Conservation (phyloP, 2,329 filamentous ascomycete species). For the Coleophoma eucalyptorum region DNA sequence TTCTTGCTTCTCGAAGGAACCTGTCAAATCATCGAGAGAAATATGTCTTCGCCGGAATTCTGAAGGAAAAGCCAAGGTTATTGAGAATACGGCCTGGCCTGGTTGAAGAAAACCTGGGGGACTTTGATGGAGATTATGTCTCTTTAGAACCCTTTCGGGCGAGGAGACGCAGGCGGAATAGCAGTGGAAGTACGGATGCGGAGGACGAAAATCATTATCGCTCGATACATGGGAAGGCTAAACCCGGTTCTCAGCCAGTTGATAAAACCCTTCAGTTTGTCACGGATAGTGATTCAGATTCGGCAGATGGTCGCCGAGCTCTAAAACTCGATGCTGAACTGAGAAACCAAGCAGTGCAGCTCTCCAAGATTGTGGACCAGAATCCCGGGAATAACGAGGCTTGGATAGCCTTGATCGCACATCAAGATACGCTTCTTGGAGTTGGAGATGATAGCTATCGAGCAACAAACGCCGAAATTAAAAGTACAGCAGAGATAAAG, state of each 20-base stretch:
- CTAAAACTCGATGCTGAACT: slow-evolving; percentile 39
- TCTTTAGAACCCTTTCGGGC: slow-evolving; percentile 34
- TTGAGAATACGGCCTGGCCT: slow-evolving; percentile 35
- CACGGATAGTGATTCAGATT: slow-evolving; percentile 36
- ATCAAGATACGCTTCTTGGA: slow-evolving; percentile 68
- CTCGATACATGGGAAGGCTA: slow-evolving; percentile 62
- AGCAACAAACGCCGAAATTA: slow-evolving; percentile 56
- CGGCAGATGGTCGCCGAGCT: slow-evolving; percentile 29
- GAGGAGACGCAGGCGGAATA: slow-evolving; percentile 23
- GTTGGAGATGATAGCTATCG: slow-evolving; percentile 41
- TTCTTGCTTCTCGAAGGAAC: slow-evolving; percentile 36
- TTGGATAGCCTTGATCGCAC: slow-evolving; percentile 76
- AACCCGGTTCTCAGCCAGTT: slow-evolving; percentile 29
- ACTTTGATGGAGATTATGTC: slow-evolving; percentile 41
- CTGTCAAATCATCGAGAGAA: slow-evolving; percentile 30
- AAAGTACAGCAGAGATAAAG: slow-evolving; percentile 74
- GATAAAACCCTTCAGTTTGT: slow-evolving; percentile 37
- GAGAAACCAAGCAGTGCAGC: slow-evolving; percentile 51
- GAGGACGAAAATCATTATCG: slow-evolving; percentile 54
- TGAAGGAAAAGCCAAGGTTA: slow-evolving; percentile 32
- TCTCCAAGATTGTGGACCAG: slow-evolving; percentile 62
- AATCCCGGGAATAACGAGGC: slow-evolving; percentile 62
- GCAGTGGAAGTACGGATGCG: slow-evolving; percentile 17
- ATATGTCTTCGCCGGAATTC: slow-evolving; percentile 40
- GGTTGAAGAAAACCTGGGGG: slow-evolving; percentile 14